Evolutionary conservation across 495 filamentous ascomycete species (phyloP), one percentile per base, ranked within the genome.

Genomic region (Aspergillus steynii): DNA sequence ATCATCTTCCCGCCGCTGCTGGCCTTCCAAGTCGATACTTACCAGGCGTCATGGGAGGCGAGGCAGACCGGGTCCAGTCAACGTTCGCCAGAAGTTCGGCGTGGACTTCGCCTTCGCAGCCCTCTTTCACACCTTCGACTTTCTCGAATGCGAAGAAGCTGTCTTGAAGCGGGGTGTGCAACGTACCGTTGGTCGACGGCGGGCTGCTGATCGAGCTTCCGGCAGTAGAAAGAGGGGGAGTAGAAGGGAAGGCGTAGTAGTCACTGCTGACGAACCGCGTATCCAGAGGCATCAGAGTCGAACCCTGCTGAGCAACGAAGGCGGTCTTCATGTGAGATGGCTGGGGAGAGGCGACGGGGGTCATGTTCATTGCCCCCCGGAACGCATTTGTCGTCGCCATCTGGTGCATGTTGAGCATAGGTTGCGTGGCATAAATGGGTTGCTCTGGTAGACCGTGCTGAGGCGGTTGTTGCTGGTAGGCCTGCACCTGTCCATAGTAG

Each of bases 41-140:
- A 97, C 93, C 90, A 85, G 95, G 95, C 70, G 93, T 95, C 82
- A 98, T 83, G 8, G 92, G 91, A 60, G 95, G 93, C 27, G 92
- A 96, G 20, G 82, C 83, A 48, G 85, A 88, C 67, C 85, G 85
- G 45, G 86, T 77, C 88, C 90, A 96, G 60, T 94, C 90, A 65
- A 88, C 82, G 64, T 82, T 83, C 52, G 91, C 87, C 63, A 96
- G 84, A 68, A 86, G 86, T 78, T 95, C 88, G 47, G 88, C 83
- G 74, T 88, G 83, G 5, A 86, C 86, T 53, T 90, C 90, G 29
- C 83, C 84, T 77, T 93, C 86, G 65, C 91, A 90, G 29, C 86
- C 88, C 65, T 91, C 85, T 81, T 97, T 96, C 57, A 90, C 86
- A 64, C 88, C 88, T 67, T 93, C 88, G 58, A 92, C 82, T 62